Conservation (phyloP, 2,329 filamentous ascomycete species). For the Aspergillus chevalieri region DNA sequence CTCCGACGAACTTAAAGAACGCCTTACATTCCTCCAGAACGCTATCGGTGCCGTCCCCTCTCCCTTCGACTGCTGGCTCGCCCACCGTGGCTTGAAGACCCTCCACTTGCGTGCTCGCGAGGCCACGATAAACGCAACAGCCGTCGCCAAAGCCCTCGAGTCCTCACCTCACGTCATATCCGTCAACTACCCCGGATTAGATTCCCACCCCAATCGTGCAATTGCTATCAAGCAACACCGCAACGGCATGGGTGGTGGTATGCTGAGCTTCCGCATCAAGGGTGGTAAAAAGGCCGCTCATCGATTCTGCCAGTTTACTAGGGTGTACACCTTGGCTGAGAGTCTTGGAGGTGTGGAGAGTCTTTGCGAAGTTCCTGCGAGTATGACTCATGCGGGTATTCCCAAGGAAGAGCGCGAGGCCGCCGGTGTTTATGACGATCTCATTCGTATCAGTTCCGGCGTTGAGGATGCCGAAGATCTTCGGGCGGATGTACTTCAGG, state of each 20-base stretch:
- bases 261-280: constrained; percentile 92
- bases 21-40: constrained; percentile 89
- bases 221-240: constrained; percentile 90
- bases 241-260: constrained; percentile 88
- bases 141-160: constrained; percentile 71
- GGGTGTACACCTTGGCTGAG: constrained; percentile 90
- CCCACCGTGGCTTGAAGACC: constrained; percentile 93
- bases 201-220: constrained; percentile 76
- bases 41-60: constrained; percentile 93
- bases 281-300: constrained; percentile 82
- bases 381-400: constrained; percentile 97
- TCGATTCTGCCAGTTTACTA: constrained; percentile 82
- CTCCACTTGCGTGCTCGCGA: constrained; percentile 86
- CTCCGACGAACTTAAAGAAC: constrained; percentile 67
- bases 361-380: constrained; percentile 83
- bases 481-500: constrained; percentile 72
- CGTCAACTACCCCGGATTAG: constrained; percentile 92
- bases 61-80: constrained; percentile 95
- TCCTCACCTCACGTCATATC: constrained; percentile 73
- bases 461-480: constrained; percentile 87
- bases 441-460: constrained; percentile 88
- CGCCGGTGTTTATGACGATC: constrained; percentile 89
- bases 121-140: constrained; percentile 72
- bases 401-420: constrained; percentile 83
- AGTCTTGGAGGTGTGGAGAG: constrained; percentile 87